Conservation (phyloP, 1,139 yeast genomes). For the Debaryomyces udenii region DNA sequence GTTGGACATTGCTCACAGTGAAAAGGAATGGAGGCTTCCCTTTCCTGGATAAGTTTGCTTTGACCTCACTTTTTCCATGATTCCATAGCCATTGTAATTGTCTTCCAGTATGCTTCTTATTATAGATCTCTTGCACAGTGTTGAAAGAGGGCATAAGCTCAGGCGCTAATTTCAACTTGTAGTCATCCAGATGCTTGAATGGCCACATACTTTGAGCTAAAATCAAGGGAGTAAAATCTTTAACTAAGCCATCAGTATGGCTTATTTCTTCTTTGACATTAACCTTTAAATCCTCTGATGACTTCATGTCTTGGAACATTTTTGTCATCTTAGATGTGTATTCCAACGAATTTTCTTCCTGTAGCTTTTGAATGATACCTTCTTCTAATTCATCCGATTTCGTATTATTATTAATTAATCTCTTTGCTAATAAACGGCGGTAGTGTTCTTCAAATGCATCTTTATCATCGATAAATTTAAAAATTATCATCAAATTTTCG, state of each 20-base stretch:
- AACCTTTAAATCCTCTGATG: constrained; percentile 76
- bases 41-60: constrained; percentile 81
- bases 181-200: constrained; percentile 50
- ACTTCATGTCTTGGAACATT: constrained; percentile 94
- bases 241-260: constrained; percentile 37
- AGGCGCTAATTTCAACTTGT: constrained; percentile 44
- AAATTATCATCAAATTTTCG: constrained; percentile 83
- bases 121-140: constrained; percentile 69
- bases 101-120: constrained; percentile 80
- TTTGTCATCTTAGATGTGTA: constrained; percentile 92
- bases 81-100: constrained; percentile 96
- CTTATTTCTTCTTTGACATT: constrained; percentile 60
- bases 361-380: constrained; percentile 79
- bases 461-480: constrained; percentile 88
- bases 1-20: constrained; percentile 82
- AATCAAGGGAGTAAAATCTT: constrained; percentile 74
- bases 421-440: constrained; percentile 83
- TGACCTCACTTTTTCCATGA: constrained; percentile 88
- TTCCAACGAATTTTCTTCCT: constrained; percentile 88
- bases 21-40: constrained; percentile 84
- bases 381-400: constrained; percentile 87
- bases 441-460: constrained; percentile 95
- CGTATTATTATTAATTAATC: constrained; percentile 84
- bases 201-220: constrained; percentile 95
- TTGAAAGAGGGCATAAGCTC: constrained; percentile 68